Base-by-base conservation (phyloP, 78 protist genomes). In the Guillardia theta region DNA sequence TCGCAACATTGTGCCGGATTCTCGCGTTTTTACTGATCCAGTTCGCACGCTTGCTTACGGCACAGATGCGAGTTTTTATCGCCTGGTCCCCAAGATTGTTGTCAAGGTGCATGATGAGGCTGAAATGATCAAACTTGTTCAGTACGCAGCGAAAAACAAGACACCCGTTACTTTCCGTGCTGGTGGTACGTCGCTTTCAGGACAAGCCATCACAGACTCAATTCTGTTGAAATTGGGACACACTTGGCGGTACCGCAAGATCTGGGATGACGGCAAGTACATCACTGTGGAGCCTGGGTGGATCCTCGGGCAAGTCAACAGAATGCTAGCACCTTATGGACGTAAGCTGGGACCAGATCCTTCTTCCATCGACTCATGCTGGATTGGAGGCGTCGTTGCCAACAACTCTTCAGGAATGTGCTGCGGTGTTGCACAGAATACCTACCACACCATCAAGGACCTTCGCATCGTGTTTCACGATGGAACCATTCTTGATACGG, bases 341-440 rank as follows among this genome's bases (percentile, higher is more conserved):
- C 9, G 48, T 36, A 95, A 95, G 88, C 48, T 95, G 12, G 96
- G 96, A 10, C 96, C 96, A 5, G 96, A 95, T 27, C 96, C 96
- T 1, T 58, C 96, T 4, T 80, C 93, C 30, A 90, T 95, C 64
- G 94, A 95, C 9, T 70, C 92, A 10, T 90, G 94, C 70, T 92
- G 93, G 96, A 95, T 95, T 24, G 96, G 96, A 12, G 96, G 96
- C 21, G 93, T 95, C 39, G 77, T 92, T 18, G 80, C 93, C 43
- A 95, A 95, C 93, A 95, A 95, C 87, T 92, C 94, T 22, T 83
- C 93, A 9, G 96, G 96, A 47, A 95, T 95, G 96, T 95, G 96
- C 88, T 95, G 96, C 77, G 96, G 96, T 45, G 94, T 92, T 12
- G 5, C 0, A 36, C 88, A 78, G 87, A 95, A 95, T 48, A 83